A percentile compares a stretch with the other conserved stretches of the same genome.
phyloP scores from a whole-genome alignment of 805 yeast species.

The Hanseniaspora nectarophila region DNA sequence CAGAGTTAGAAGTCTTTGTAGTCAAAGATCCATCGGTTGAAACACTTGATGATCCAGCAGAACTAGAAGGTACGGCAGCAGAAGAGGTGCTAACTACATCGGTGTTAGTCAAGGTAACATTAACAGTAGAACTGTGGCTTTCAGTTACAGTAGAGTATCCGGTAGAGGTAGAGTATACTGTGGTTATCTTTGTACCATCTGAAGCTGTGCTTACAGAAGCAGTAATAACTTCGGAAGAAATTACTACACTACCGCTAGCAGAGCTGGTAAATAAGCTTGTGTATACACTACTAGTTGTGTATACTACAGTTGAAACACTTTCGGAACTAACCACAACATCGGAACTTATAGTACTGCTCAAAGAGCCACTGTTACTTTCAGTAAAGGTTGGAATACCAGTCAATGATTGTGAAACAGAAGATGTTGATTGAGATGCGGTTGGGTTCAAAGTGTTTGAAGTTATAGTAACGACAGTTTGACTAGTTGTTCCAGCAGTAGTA shows the following conservation, averaged over 20 bases:
- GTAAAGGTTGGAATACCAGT: background rate
- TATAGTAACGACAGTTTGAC: background rate
- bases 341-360: background rate
- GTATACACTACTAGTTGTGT: background rate
- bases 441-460: background rate
- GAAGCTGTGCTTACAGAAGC: background rate
- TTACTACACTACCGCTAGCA: background rate
- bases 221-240: background rate
- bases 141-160: background rate
- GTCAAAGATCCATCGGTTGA: background rate
- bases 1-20: background rate
- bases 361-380: background rate
- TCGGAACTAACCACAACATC: background rate
- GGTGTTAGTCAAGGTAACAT: background rate
- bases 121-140: background rate
- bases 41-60: conserved; percentile 13
- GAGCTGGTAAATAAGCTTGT: background rate
- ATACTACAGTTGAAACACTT: background rate
- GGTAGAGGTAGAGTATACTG: background rate
- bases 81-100: too few species aligned
- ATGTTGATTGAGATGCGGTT: background rate
- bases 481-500: background rate
- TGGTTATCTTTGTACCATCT: background rate
- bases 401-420: background rate
- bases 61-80: too few species aligned